Conservation (phyloP, 2,329 filamentous ascomycete species). For the Curvularia spicifera region DNA sequence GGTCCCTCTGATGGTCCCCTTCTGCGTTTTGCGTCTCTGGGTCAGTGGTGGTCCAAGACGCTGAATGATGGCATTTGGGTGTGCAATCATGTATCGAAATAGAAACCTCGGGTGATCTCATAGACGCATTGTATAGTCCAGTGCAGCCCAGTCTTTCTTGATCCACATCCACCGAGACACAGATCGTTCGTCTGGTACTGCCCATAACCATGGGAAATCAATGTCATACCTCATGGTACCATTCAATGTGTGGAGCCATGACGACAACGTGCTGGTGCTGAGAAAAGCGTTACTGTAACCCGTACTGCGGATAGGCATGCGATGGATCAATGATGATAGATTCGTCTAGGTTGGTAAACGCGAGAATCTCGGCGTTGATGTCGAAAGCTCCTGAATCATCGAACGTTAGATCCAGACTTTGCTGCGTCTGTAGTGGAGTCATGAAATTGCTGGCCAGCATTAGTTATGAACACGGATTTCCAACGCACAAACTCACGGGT, state of each 20-base stretch:
- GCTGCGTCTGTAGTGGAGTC: slow-evolving; percentile 44
- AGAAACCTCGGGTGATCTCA: background rate
- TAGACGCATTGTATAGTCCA: background rate
- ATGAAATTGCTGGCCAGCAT: slow-evolving; percentile 34
- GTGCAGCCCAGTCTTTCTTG: background rate
- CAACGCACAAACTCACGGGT: slow-evolving; percentile 33
- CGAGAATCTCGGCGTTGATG: slow-evolving; percentile 38
- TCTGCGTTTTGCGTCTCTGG: background rate
- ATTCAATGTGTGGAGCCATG: background rate
- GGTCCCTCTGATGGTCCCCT: background rate
- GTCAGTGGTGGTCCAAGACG: background rate
- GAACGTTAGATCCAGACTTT: slow-evolving; percentile 42
- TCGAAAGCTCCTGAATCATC: slow-evolving; percentile 44
- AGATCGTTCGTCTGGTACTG: background rate
- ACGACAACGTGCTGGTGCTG: background rate
- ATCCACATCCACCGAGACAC: background rate
- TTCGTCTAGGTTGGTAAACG: slow-evolving; percentile 42
- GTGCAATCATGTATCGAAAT: background rate
- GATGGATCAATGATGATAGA: slow-evolving; percentile 38
- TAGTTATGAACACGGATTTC: background rate
- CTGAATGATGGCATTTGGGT: background rate
- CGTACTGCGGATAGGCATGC: slow-evolving; percentile 25
- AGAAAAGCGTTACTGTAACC: background rate
- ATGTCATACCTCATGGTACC: background rate
- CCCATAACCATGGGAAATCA: background rate